Evolutionary conservation across 202 grass and related monocot species (phyloP).

Genomic region (Musa balbisiana): DNA sequence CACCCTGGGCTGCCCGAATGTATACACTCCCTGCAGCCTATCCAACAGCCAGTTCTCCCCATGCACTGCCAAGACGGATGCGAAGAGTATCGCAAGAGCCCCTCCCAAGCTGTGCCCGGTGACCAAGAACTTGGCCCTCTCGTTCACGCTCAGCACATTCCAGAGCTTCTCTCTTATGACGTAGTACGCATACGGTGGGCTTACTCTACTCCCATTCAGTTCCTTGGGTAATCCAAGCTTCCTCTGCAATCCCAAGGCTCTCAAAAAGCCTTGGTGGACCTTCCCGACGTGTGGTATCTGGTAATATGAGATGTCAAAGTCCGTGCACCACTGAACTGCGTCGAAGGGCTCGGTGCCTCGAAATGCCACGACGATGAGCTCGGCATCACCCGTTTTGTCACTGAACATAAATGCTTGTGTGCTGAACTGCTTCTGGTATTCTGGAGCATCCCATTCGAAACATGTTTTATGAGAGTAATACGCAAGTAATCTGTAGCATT

Average conservation of each 20-base stretch:
- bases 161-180: constrained; percentile 15
- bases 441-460: constrained; percentile 11
- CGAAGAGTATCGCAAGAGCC: constrained; percentile 65
- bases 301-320: constrained; percentile 83
- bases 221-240: constrained; percentile 40
- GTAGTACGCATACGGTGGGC: constrained; percentile 28
- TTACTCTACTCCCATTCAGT: neutral
- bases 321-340: constrained; percentile 53
- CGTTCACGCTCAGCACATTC: constrained; percentile 23
- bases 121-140: constrained; percentile 40
- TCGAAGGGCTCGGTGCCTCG: constrained; percentile 73
- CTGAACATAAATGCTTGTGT: constrained; percentile 60
- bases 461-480: neutral
- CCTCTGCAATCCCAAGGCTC: constrained; percentile 63
- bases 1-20: constrained; percentile 69
- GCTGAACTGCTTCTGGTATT: constrained; percentile 34
- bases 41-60: constrained; percentile 32
- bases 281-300: constrained; percentile 40
- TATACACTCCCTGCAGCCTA: constrained; percentile 55
- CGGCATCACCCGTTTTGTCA: constrained; percentile 44
- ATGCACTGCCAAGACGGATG: constrained; percentile 48
- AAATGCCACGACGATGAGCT: constrained; percentile 59
- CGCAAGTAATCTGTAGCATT: neutral
- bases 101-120: constrained; percentile 79
- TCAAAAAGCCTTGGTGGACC: constrained; percentile 73